Evolutionary conservation across 805 yeast genomes (phyloP).

Genomic region (Peterozyma xylosa): DNA sequence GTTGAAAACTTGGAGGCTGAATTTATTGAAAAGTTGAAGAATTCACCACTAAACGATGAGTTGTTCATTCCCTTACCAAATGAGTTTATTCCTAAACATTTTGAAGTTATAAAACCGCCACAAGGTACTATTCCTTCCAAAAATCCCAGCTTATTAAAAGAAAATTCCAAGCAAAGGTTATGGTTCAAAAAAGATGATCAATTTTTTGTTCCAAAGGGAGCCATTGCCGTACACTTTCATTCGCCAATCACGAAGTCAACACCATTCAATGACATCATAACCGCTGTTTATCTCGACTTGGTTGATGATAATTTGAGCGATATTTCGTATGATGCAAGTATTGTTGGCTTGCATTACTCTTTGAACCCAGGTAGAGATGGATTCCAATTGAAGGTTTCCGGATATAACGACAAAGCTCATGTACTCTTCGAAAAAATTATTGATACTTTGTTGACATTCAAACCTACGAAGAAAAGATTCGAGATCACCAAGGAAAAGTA

Average conservation of each 20-base stretch:
- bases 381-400: slow-evolving; percentile 56
- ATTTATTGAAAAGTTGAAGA: slow-evolving; percentile 26
- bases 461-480: slow-evolving; percentile 52
- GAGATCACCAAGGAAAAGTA: slow-evolving; percentile 58
- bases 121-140: slow-evolving; percentile 27
- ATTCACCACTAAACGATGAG: slow-evolving; percentile 19
- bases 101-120: slow-evolving; percentile 44
- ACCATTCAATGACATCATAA: slow-evolving; percentile 48
- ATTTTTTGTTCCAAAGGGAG: slow-evolving; percentile 83
- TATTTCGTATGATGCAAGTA: slow-evolving; percentile 71
- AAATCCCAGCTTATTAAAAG: slow-evolving; percentile 56
- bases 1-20: slow-evolving; percentile 33
- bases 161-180: slow-evolving; percentile 43
- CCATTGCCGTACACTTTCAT: slow-evolving; percentile 55
- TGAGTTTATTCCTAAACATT: slow-evolving; percentile 75
- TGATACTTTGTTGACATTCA: slow-evolving; percentile 41
- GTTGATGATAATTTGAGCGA: slow-evolving; percentile 72
- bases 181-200: slow-evolving; percentile 92
- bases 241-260: slow-evolving; percentile 56
- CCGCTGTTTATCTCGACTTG: slow-evolving; percentile 61
- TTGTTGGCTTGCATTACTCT: slow-evolving; percentile 65
- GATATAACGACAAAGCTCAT: slow-evolving; percentile 78
- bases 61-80: slow-evolving; percentile 67
- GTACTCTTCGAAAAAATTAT: slow-evolving; percentile 56
- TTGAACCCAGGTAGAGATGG: slow-evolving; percentile 65